Conservation (phyloP, 2,329 filamentous ascomycete species). For the Alternaria panax region DNA sequence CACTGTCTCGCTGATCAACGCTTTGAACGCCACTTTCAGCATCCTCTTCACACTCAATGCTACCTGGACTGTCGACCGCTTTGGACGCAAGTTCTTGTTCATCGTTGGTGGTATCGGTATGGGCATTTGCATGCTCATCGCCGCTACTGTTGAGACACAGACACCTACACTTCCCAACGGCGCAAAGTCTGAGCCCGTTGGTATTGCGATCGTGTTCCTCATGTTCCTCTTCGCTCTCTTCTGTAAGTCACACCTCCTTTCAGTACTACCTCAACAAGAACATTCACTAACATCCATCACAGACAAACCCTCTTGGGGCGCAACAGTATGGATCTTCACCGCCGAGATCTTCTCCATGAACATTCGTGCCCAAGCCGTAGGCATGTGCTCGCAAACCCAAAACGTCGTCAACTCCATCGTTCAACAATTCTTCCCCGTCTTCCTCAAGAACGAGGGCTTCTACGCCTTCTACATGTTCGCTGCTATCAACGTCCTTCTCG, state of each 20-base stretch:
- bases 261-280: neutral
- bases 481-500: constrained; percentile 54
- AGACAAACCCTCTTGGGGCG: constrained; percentile 74
- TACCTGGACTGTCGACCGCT: constrained; percentile 75
- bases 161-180: constrained; percentile 62
- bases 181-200: constrained; percentile 66
- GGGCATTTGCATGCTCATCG: constrained; percentile 73
- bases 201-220: constrained; percentile 73
- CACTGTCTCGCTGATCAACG: constrained; percentile 75
- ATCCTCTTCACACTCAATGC: constrained; percentile 78
- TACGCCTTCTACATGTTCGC: constrained; percentile 65
- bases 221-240: constrained; percentile 72
- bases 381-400: constrained; percentile 66
- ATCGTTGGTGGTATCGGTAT: constrained; percentile 74
- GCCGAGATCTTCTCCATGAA: constrained; percentile 75
- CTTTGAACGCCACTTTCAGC: constrained; percentile 74
- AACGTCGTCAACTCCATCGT: constrained; percentile 72
- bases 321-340: constrained; percentile 75
- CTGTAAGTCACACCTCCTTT: constrained; percentile 51
- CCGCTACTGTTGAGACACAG: constrained; percentile 63
- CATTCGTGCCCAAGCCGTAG: constrained; percentile 73
- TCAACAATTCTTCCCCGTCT: constrained; percentile 74
- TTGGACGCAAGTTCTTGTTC: constrained; percentile 73
- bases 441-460: constrained; percentile 66
- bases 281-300: constrained; percentile 29